Percentiles rank a stretch among this genome's conserved stretches.
Conservation (phyloP, 2,329 filamentous ascomycete species). For the Colletotrichum kahawae region DNA sequence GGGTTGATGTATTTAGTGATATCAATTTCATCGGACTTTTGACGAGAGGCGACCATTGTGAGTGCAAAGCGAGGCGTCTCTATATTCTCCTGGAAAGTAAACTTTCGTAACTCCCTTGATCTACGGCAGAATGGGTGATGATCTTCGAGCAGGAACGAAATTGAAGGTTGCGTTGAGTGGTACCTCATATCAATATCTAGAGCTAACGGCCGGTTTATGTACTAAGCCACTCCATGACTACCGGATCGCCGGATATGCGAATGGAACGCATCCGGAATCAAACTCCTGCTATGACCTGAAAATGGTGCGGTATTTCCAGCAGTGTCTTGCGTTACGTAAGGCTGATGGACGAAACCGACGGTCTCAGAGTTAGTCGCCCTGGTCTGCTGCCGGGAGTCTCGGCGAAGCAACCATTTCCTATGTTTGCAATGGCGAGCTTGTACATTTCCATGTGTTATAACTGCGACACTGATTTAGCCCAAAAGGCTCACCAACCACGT, state of each 20-base stretch:
- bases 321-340: not conserved
- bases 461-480: not conserved
- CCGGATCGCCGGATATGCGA: not conserved
- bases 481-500: not conserved
- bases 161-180: not conserved
- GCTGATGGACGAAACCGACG: not conserved
- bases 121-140: accelerated
- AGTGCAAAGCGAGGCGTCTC: not conserved
- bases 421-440: not conserved
- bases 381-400: not conserved
- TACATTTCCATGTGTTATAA: not conserved
- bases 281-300: not conserved
- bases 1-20: not conserved
- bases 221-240: not conserved
- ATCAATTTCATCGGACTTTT: not conserved
- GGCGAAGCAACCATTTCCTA: not conserved
- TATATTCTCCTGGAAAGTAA: accelerated
- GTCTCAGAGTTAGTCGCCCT: not conserved
- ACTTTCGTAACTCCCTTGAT: not conserved
- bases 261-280: not conserved
- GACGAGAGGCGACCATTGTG: not conserved
- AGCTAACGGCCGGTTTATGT: not conserved
- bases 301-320: not conserved
- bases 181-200: not conserved
- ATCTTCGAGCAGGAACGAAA: not conserved